phyloP scores from a whole-genome alignment of 345 rosid genomes.

The Salix purpurea region DNA sequence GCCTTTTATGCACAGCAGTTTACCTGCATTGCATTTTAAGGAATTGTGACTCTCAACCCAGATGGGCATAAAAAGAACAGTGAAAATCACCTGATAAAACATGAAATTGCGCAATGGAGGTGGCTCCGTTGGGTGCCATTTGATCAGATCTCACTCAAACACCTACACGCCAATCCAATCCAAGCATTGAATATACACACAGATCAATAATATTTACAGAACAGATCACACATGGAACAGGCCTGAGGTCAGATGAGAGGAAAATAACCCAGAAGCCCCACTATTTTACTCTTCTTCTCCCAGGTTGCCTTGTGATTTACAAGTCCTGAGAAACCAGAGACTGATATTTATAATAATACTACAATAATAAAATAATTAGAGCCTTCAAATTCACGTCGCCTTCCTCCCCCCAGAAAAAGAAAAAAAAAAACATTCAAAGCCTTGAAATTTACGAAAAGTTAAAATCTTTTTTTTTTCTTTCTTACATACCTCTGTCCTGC shows the following conservation, averaged over 20 bases:
- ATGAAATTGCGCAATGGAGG: conserved; percentile 86
- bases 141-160: conserved; percentile 27
- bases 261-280: conserved; percentile 2
- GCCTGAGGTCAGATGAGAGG: not conserved
- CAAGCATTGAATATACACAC: not conserved
- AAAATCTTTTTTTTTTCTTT: conserved; percentile 1
- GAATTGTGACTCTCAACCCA: not conserved
- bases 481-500: too few relatives aligned
- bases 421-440: conserved; percentile 15
- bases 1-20: not conserved
- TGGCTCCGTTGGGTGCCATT: conserved; percentile 55
- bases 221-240: not conserved
- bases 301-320: conserved; percentile 15
- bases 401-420: not conserved
- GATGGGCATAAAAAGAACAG: not conserved
- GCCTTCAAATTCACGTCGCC: conserved; percentile 14
- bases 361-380: not conserved
- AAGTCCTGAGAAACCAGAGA: conserved; percentile 16
- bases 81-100: conserved; percentile 61
- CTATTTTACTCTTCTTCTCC: conserved; percentile 1
- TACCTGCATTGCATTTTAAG: not conserved
- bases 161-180: not conserved
- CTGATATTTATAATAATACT: conserved; percentile 35
- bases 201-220: not conserved
- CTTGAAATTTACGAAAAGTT: conserved; percentile 47